These are phyloP conservation scores for Heliamphora pulchella DNA, from an alignment of 179 eudicot species.

Conservation along the genomic window DNA sequence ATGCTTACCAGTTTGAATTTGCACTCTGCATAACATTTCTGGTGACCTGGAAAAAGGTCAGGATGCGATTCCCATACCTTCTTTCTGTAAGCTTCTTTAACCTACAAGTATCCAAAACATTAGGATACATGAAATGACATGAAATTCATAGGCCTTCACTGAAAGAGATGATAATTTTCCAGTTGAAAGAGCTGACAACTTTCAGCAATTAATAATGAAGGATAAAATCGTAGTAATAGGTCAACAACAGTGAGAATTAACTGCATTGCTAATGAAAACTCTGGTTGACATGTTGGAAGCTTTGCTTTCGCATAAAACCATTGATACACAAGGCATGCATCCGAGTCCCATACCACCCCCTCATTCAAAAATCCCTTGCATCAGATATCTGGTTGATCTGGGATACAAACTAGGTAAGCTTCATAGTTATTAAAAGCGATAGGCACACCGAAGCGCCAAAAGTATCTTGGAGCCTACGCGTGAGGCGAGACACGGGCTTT, in stretches of 20 bases:
- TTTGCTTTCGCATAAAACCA: neutral
- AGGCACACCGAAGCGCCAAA: too few species aligned
- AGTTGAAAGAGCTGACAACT: too few species aligned
- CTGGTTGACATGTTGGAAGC: neutral
- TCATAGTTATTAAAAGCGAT: too few species aligned
- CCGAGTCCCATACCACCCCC: neutral
- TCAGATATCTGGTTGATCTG: neutral
- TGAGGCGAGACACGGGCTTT: too few species aligned
- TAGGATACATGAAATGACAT: neutral
- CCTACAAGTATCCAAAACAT: constrained; percentile 26
- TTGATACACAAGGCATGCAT: neutral
- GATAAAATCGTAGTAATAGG: neutral
- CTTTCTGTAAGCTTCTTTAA: constrained; percentile 52
- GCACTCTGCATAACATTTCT: constrained; percentile 38
- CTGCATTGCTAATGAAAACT: neutral
- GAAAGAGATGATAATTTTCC: neutral
- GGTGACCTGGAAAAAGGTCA: constrained; percentile 42
- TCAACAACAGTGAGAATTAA: neutral
- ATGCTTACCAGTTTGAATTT: constrained; percentile 42
- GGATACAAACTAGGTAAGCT: neutral
- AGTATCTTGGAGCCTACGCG: too few species aligned
- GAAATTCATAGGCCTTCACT: neutral
- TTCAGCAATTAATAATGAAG: too few species aligned
- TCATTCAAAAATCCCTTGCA: neutral
- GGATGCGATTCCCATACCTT: constrained; percentile 62